These are phyloP conservation scores for Phytophthora palmivora DNA, from an alignment of 352 stramenopile species.

Conservation along the genomic window DNA sequence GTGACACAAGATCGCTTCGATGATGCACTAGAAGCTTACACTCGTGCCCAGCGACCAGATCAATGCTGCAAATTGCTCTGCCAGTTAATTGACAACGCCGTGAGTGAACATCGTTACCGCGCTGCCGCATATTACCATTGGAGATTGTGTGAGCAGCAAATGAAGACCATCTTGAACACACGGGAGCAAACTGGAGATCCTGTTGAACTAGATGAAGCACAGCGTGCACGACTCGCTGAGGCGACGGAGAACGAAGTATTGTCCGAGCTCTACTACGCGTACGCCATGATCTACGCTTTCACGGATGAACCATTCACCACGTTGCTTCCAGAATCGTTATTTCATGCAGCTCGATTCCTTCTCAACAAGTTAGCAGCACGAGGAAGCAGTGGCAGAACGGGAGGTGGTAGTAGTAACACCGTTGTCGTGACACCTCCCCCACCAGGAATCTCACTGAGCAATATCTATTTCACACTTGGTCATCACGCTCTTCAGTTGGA, in stretches of 20 bases:
- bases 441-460: constrained; percentile 88
- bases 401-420: constrained; percentile 22
- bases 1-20: constrained; percentile 93
- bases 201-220: constrained; percentile 34
- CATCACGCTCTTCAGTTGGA: constrained; percentile 92
- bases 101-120: constrained; percentile 85
- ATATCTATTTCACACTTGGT: constrained; percentile 95
- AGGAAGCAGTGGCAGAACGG: constrained; percentile 30
- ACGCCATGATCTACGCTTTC: constrained; percentile 92
- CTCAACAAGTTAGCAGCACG: constrained; percentile 86
- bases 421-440: constrained; percentile 43
- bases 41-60: constrained; percentile 78
- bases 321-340: constrained; percentile 91
- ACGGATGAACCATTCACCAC: constrained; percentile 96
- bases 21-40: constrained; percentile 93
- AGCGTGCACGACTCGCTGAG: constrained; percentile 36
- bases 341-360: constrained; percentile 94
- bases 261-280: constrained; percentile 95
- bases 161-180: constrained; percentile 47
- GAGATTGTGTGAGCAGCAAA: constrained; percentile 88
- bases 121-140: constrained; percentile 95
- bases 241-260: constrained; percentile 73
- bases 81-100: constrained; percentile 91
- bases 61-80: constrained; percentile 85
- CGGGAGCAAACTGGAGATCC: constrained; percentile 12